Evolutionary conservation across 352 stramenopile genomes (phyloP).

Genomic region (Globisporangium parvum): DNA sequence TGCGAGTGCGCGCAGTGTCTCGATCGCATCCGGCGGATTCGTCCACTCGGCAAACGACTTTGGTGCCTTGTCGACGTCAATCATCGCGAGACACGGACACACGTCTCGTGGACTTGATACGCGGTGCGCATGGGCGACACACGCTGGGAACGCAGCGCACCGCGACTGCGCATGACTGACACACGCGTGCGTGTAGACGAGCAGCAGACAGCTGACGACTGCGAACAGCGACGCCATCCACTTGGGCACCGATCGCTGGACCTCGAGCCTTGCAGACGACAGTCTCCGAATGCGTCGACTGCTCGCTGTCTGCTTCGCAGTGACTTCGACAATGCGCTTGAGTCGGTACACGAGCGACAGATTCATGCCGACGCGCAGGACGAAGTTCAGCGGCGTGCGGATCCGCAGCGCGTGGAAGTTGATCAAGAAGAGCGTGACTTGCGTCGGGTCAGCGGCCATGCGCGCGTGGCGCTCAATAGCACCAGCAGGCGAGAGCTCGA

Average conservation of each 20-base stretch:
- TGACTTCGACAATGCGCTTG: slow-evolving; percentile 24
- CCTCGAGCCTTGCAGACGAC: neutral
- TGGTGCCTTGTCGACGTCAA: slow-evolving; percentile 25
- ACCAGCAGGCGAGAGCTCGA: slow-evolving; percentile 11
- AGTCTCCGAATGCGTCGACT: neutral
- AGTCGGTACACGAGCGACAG: slow-evolving; percentile 27
- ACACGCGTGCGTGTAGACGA: slow-evolving; percentile 9
- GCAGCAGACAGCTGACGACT: slow-evolving; percentile 4
- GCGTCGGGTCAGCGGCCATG: slow-evolving; percentile 20
- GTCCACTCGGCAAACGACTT: slow-evolving; percentile 30
- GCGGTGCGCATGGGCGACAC: slow-evolving; percentile 21
- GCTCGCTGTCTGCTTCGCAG: neutral
- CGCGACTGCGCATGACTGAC: slow-evolving; percentile 4
- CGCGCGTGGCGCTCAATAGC: slow-evolving; percentile 23
- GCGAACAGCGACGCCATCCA: slow-evolving; percentile 9
- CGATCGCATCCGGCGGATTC: slow-evolving; percentile 19
- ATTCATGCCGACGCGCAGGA: slow-evolving; percentile 29
- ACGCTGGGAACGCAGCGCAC: slow-evolving; percentile 16
- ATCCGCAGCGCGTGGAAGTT: slow-evolving; percentile 31
- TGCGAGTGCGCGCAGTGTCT: slow-evolving; percentile 15
- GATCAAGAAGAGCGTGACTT: slow-evolving; percentile 22
- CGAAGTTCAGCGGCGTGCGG: slow-evolving; percentile 13
- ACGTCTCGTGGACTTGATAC: neutral
- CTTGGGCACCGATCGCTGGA: slow-evolving; percentile 9
- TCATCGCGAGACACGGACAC: slow-evolving; percentile 28